These are phyloP conservation scores for Colletotrichum trifolii DNA, from an alignment of 2,329 filamentous ascomycete genomes.

Conservation along the genomic window DNA sequence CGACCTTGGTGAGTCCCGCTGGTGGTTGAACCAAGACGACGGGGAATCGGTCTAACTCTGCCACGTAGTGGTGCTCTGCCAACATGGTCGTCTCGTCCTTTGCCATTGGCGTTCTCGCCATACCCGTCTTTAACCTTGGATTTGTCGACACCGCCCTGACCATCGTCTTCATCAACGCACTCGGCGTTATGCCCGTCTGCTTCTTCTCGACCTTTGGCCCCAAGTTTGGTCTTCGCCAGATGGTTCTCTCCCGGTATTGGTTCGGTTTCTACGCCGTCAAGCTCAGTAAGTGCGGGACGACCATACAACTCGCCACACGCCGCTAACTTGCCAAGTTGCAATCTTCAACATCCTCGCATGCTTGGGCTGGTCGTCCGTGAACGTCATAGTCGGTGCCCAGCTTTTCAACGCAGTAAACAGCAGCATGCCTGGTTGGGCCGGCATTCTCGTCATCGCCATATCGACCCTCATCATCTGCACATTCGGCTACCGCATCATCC, in stretches of 20 bases:
- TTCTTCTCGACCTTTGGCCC: constrained; percentile 84
- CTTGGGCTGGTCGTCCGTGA: constrained; percentile 81
- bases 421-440: constrained; percentile 76
- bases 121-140: constrained; percentile 75
- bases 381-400: constrained; percentile 83
- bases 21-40: neutral
- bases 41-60: neutral
- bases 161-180: constrained; percentile 79
- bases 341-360: constrained; percentile 77
- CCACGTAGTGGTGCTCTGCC: constrained; percentile 71
- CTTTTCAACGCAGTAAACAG: constrained; percentile 79
- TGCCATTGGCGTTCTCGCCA: constrained; percentile 77
- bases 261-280: constrained; percentile 80
- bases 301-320: neutral
- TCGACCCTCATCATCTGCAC: constrained; percentile 78
- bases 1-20: constrained; percentile 72
- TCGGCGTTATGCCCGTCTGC: constrained; percentile 78
- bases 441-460: constrained; percentile 80
- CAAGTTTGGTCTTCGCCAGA: constrained; percentile 79
- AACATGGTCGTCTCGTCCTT: constrained; percentile 84
- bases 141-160: constrained; percentile 79
- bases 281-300: constrained; percentile 61
- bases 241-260: constrained; percentile 82
- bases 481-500: constrained; percentile 81
- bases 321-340: constrained; percentile 60